Conservation (phyloP, 805 yeast species). For the Myxozyma sirexii region DNA sequence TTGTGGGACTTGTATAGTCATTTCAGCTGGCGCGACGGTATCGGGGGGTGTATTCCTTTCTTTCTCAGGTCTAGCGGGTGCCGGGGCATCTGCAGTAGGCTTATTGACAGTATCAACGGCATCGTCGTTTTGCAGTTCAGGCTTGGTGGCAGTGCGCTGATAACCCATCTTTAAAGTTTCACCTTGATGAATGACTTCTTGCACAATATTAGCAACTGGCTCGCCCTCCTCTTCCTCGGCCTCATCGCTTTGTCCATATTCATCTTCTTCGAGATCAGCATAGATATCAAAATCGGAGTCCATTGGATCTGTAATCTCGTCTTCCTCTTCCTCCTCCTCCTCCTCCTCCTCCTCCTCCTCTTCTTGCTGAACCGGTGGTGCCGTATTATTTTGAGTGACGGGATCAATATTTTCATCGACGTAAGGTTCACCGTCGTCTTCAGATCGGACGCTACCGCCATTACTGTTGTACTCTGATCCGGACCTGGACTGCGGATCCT, state of each 20-base stretch:
- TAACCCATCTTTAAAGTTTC: not conserved
- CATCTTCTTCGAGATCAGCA: not conserved
- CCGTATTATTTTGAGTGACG: not conserved
- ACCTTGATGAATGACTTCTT: not conserved
- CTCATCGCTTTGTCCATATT: not conserved
- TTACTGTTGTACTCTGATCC: slow-evolving; percentile 20
- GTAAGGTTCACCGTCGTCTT: slow-evolving; percentile 14
- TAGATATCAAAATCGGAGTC: too few relatives aligned
- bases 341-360: not conserved
- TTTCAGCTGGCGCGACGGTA: not conserved
- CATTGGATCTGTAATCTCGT: too few relatives aligned
- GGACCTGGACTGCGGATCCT: slow-evolving; percentile 19
- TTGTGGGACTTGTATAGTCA: not conserved
- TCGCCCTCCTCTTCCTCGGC: not conserved
- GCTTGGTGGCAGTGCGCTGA: too few relatives aligned
- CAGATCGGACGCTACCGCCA: slow-evolving; percentile 5
- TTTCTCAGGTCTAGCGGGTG: too few relatives aligned
- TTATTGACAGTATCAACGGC: too few relatives aligned
- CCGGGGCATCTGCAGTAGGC: too few relatives aligned
- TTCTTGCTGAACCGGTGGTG: not conserved
- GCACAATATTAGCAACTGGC: not conserved
- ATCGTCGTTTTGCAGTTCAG: too few relatives aligned
- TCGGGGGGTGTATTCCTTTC: too few relatives aligned
- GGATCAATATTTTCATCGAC: slow-evolving; percentile 21
- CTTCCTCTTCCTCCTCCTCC: not conserved